Conservation (phyloP, 148 eudicot species). For the Rhododendron molle region DNA sequence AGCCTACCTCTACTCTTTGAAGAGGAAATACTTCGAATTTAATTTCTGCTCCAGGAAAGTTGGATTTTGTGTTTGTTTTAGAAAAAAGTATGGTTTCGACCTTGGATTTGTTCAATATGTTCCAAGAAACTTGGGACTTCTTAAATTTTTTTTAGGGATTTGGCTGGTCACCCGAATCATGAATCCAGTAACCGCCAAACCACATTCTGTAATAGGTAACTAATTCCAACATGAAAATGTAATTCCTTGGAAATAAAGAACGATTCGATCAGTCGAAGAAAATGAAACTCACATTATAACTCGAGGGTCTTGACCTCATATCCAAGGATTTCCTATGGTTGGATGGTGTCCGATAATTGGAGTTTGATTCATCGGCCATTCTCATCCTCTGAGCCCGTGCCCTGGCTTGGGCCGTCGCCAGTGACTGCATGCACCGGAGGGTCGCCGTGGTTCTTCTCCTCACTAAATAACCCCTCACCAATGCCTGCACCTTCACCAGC, state of each 20-base stretch:
- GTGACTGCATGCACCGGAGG: constrained; percentile 85
- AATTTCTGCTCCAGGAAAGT: too few species aligned
- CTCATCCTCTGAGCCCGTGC: constrained; percentile 70
- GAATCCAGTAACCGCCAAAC: too few species aligned
- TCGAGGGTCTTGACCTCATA: constrained; percentile 23
- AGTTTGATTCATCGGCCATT: constrained; percentile 39
- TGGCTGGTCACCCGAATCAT: too few species aligned
- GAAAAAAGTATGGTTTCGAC: too few species aligned
- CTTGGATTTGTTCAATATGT: too few species aligned
- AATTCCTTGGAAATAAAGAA: not conserved
- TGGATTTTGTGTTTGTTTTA: too few species aligned
- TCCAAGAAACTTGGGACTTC: too few species aligned
- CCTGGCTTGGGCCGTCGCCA: constrained; percentile 68
- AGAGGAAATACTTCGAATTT: too few species aligned
- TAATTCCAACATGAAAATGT: not conserved
- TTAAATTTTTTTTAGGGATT: too few species aligned
- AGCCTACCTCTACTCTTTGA: too few species aligned
- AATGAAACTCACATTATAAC: constrained; percentile 41
- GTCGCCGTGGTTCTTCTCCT: constrained; percentile 76
- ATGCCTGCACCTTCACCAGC: constrained; percentile 86
- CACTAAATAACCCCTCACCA: constrained; percentile 82
- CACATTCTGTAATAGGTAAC: too few species aligned
- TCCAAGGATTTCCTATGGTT: constrained; percentile 39
- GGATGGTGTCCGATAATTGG: constrained; percentile 24
- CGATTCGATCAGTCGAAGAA: not conserved